These are phyloP conservation scores for Blastobotrys muscicola DNA, from an alignment of 805 yeast genomes.

Conservation along the genomic window DNA sequence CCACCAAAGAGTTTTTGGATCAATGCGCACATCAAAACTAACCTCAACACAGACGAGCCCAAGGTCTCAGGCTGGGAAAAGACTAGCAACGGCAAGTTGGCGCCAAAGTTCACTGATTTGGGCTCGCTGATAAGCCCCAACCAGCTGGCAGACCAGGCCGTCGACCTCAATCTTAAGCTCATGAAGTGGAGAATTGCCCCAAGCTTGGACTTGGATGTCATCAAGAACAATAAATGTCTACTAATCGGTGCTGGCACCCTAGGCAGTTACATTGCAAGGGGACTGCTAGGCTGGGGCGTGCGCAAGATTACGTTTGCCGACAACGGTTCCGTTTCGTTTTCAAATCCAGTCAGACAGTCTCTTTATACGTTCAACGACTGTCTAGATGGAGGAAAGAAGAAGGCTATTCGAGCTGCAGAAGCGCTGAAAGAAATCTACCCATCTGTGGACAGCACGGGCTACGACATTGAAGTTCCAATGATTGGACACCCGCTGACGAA, in stretches of 20 bases:
- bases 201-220: constrained; percentile 54
- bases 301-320: constrained; percentile 80
- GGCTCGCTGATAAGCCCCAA: constrained; percentile 73
- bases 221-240: constrained; percentile 54
- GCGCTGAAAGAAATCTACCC: constrained; percentile 72
- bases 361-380: constrained; percentile 77
- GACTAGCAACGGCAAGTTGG: constrained; percentile 54
- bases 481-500: constrained; percentile 78
- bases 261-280: constrained; percentile 84
- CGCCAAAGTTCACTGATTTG: constrained; percentile 77
- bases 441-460: constrained; percentile 55
- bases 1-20: constrained; percentile 22
- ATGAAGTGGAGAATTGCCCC: constrained; percentile 98
- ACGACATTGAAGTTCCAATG: constrained; percentile 79
- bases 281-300: constrained; percentile 91
- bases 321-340: constrained; percentile 77
- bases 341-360: constrained; percentile 95
- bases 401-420: constrained; percentile 71
- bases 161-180: constrained; percentile 77
- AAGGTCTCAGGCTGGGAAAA: constrained; percentile 86
- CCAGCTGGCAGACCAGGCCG: constrained; percentile 82
- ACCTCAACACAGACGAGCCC: constrained; percentile 17
- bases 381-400: constrained; percentile 59
- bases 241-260: constrained; percentile 94
- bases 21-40: constrained; percentile 11